These are phyloP conservation scores for Oidiodendron maius DNA, from an alignment of 495 filamentous ascomycete species.

Conservation along the genomic window DNA sequence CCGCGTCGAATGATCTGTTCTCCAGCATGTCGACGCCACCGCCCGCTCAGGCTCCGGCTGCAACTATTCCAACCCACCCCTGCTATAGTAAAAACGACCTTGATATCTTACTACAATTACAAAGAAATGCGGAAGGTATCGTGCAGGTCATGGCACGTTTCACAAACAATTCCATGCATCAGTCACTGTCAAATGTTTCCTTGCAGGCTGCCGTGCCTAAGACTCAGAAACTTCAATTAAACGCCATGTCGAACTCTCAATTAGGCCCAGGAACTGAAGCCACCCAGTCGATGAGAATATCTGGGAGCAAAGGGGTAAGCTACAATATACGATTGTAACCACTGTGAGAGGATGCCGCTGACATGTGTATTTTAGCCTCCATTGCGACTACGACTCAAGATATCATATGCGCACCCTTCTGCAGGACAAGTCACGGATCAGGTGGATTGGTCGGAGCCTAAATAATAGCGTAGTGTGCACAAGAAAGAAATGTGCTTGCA, in stretches of 20 bases:
- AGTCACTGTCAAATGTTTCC: constrained; percentile 61
- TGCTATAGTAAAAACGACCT: constrained; percentile 86
- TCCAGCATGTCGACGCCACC: constrained; percentile 41
- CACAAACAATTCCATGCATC: constrained; percentile 63
- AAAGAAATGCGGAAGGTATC: constrained; percentile 65
- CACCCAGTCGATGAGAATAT: constrained; percentile 80
- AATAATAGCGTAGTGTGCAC: constrained; percentile 1
- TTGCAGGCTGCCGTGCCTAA: constrained; percentile 95
- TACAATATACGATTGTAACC: constrained; percentile 20
- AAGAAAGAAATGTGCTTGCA: background rate
- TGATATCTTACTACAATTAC: constrained; percentile 69
- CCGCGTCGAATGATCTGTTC: constrained; percentile 41
- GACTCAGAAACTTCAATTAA: constrained; percentile 84
- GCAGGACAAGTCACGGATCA: constrained; percentile 75
- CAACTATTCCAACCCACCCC: constrained; percentile 46
- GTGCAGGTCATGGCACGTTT: constrained; percentile 80
- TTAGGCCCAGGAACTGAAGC: constrained; percentile 74
- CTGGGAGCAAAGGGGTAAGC: constrained; percentile 80
- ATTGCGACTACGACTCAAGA: constrained; percentile 77
- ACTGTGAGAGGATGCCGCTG: too few relatives aligned
- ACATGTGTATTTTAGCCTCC: constrained; percentile 38
- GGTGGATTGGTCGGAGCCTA: constrained; percentile 90
- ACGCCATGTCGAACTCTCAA: constrained; percentile 76
- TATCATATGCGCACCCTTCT: constrained; percentile 68
- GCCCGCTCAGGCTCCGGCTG: constrained; percentile 32